Conservation (phyloP, 768 basidiomycete genomes). For the Dentipellis sp. region DNA sequence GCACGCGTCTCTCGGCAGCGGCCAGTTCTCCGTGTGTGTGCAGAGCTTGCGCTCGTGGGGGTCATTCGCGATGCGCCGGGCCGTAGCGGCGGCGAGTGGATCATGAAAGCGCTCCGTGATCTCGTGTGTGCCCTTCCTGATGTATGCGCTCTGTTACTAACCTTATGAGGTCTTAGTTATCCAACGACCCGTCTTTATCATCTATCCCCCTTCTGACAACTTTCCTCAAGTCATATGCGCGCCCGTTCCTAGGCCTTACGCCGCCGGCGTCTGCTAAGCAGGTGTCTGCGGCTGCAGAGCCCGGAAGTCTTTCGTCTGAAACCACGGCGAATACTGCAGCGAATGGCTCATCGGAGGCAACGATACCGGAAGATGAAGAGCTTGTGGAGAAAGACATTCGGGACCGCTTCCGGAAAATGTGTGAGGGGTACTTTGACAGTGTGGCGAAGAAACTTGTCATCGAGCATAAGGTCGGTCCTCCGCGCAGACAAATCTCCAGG, state of each 20-base stretch:
- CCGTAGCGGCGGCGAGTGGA: constrained; percentile 75
- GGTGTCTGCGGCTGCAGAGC: constrained; percentile 43
- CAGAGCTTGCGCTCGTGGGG: constrained; percentile 85
- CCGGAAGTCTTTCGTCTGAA: constrained; percentile 41
- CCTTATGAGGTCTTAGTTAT: constrained; percentile 41
- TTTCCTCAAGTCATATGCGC: constrained; percentile 88
- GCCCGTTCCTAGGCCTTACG: constrained; percentile 76
- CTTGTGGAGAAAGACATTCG: constrained; percentile 80
- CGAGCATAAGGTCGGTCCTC: constrained; percentile 74
- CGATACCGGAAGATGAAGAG: constrained; percentile 51
- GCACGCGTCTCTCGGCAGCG: constrained; percentile 73
- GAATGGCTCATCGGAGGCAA: constrained; percentile 27
- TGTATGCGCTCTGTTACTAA: constrained; percentile 8
- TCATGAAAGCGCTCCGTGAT: constrained; percentile 82
- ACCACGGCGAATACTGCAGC: constrained; percentile 17
- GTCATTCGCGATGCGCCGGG: constrained; percentile 65
- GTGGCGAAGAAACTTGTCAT: constrained; percentile 87
- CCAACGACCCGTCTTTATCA: constrained; percentile 76
- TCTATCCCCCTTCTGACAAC: constrained; percentile 87
- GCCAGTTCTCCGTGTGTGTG: constrained; percentile 76
- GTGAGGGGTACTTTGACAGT: constrained; percentile 86
- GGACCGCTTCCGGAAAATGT: constrained; percentile 86
- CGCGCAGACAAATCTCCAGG: not conserved
- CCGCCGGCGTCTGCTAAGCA: constrained; percentile 48
- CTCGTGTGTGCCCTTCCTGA: constrained; percentile 43